Base-by-base conservation (phyloP, 2,329 filamentous ascomycete genomes). In the Endothia cerciana region DNA sequence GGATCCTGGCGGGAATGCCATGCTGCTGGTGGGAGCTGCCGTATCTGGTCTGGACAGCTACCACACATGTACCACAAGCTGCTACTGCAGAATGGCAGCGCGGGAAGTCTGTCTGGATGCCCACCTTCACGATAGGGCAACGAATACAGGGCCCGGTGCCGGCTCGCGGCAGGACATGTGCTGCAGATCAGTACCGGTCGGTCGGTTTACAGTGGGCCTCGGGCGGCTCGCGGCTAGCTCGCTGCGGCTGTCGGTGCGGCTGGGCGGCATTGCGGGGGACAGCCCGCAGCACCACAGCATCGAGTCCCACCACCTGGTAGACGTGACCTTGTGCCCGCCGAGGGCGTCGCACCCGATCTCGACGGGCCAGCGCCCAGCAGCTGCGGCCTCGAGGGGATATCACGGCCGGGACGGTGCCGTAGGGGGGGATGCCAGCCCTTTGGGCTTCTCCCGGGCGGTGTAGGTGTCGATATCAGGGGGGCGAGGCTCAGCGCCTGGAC, bases 181-280 rank as follows among this genome's bases (percentile, higher is more conserved):
- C 33, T 38, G 55, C 55, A 58, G 25, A 22, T 28, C 17, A 60
- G 59, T 61, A 51, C 59, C 59, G 59, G 59, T 51, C 47, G 36
- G 47, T 25, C 45, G 60, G 60, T 17, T 41, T 17, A 15, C 13
- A 40, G 60, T 62, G 60, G 60, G 49, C 17, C 60, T 62, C 60
- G 45, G 58, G 49, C 60, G 60, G 60, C 60, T 49, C 33, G 60
- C 60, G 60, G 60, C 49, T 55, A 28, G 36, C 47, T 43, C 25
- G 4, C 38, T 2, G 47, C 60, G 60, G 60, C 60, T 53, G 47
- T 62, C 60, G 60, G 60, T 40, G 47, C 36, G 47, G 36, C 33
- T 28, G 30, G 15, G 6, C 47, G 47, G 47, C 47, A 55, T 55
- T 33, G 47, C 47, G 60, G 47, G 60, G 47, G 43, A 40, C 1